Conservation (phyloP, 148 eudicot species). For the Rhododendron molle region DNA sequence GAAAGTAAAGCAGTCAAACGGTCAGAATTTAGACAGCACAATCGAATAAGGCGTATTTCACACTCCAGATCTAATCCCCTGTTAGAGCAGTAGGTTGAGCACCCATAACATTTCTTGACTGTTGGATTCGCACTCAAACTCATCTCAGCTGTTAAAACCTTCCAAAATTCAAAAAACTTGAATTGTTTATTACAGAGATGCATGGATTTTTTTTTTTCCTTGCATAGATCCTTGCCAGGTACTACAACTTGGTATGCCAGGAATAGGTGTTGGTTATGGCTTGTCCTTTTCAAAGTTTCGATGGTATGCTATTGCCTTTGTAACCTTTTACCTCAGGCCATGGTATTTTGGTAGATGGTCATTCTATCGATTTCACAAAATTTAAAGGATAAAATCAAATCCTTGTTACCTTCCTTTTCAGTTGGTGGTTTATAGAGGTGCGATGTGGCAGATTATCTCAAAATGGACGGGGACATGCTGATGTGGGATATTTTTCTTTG, state of each 20-base stretch:
- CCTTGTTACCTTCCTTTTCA: not conserved
- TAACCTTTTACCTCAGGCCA: not conserved
- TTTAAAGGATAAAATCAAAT: not conserved
- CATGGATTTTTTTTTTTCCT: not conserved
- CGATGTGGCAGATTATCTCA: not conserved
- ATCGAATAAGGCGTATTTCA: not conserved
- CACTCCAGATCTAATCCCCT: not conserved
- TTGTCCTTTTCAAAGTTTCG: not conserved
- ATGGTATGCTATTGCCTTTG: not conserved
- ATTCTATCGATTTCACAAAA: not conserved
- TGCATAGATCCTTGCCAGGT: not conserved
- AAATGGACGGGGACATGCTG: not conserved
- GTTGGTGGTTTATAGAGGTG: not conserved
- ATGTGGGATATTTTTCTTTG: not conserved
- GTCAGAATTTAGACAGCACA: no score
- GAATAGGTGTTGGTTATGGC: not conserved
- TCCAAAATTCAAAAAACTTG: not conserved
- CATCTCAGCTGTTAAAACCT: not conserved
- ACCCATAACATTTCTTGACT: not conserved
- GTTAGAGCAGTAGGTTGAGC: not conserved
- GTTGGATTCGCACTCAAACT: not conserved
- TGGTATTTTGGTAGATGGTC: not conserved
- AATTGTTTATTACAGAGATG: not conserved
- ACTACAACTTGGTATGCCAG: not conserved
- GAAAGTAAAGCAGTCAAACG: no score